Conservation (phyloP, 495 filamentous ascomycete species). For the Diplogelasinospora grovesii region DNA sequence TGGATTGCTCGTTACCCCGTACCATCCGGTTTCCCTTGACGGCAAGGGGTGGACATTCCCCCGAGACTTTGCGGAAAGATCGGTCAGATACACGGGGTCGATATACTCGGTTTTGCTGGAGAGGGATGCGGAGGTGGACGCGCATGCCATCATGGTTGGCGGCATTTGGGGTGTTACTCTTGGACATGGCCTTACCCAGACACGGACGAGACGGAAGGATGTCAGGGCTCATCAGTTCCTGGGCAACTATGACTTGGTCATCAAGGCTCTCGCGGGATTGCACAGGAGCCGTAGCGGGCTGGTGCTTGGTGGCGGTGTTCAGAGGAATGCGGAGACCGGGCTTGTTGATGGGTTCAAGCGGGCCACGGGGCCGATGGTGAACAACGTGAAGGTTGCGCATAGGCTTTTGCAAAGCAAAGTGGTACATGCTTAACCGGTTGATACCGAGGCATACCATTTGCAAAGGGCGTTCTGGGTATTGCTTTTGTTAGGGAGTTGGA, state of each 20-base stretch:
- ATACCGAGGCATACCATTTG: too few relatives aligned
- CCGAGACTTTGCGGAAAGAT: slow-evolving; percentile 7
- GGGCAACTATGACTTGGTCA: slow-evolving; percentile 31
- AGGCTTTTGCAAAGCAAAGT: too few relatives aligned
- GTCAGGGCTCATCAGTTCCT: slow-evolving; percentile 37
- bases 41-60: slow-evolving; percentile 31
- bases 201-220: slow-evolving; percentile 15
- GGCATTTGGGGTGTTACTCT: slow-evolving; percentile 39
- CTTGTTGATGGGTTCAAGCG: slow-evolving; percentile 32
- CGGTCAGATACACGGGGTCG: slow-evolving; percentile 29
- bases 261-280: slow-evolving; percentile 18
- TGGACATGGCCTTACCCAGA: slow-evolving; percentile 37
- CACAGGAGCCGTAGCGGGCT: slow-evolving; percentile 24
- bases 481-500: too few relatives aligned
- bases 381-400: too few relatives aligned
- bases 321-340: slow-evolving; percentile 26
- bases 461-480: too few relatives aligned
- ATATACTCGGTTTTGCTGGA: slow-evolving; percentile 40
- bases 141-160: slow-evolving; percentile 33
- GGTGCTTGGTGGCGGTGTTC: slow-evolving; percentile 26
- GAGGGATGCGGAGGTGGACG: slow-evolving; percentile 26
- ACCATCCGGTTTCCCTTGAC: slow-evolving; percentile 31
- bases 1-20: slow-evolving; percentile 30
- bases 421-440: too few relatives aligned
- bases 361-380: too few relatives aligned